Evolutionary conservation across 345 rosid species (phyloP), one percentile per base, ranked within the genome.

Genomic region (Laguncularia racemosa): DNA sequence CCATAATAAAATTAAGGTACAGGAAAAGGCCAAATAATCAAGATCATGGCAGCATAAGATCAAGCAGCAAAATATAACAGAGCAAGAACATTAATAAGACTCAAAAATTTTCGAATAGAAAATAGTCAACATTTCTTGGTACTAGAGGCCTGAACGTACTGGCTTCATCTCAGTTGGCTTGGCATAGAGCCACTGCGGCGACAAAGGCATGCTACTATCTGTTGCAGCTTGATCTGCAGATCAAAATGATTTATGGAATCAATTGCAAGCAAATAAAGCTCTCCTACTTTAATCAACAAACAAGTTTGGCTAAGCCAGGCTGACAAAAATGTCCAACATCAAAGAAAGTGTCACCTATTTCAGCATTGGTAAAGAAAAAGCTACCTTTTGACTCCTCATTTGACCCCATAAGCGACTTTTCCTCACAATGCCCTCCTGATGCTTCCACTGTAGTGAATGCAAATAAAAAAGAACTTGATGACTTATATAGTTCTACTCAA

Each of bases 101-200:
- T 48, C 13, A 3, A 45, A 7, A 20, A 16, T 17, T 3, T 13
- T 20, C 38, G 21, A 53, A 14, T 45, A 49, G 20, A 26, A n/a
- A 52, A 46, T 44, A 20, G 20, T 6, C 20, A 4, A 19, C 5
- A 59, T 28, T 7, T 6, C 13, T 15, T 12, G 33, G 21, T 19
- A 16, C 45, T 13, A 59, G 20, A 51, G 47, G 44, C 52, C 38
- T 21, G 50, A 43, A 66, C 21, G 15, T 73, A 79, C 81, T 73
- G 73, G 53, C 78, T 81, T 91, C 47, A 60, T 65, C 51, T 91
- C 97, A 20, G 58, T 78, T 14, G 91, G 84, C 63, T 85, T 91
- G 16, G 83, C 63, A 76, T 88, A 91, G 45, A 91, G 95, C 97
- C 97, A 91, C 67, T 91, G 96, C 1, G 97, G 97, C 73, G 96